These are phyloP conservation scores for Brassica carinata DNA, from an alignment of 345 rosid species.

Conservation along the genomic window DNA sequence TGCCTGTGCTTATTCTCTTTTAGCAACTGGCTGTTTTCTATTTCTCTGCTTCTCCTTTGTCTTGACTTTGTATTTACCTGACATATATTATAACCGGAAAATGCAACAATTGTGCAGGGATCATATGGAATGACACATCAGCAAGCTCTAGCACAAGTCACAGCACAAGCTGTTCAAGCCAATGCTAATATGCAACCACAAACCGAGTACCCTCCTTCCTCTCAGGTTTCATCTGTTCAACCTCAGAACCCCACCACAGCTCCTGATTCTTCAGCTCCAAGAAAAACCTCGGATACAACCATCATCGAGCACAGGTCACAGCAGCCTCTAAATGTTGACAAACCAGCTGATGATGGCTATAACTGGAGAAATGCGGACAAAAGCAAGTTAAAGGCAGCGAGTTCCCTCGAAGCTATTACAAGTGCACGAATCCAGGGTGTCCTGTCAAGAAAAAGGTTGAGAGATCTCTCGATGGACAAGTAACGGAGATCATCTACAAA, in stretches of 20 bases:
- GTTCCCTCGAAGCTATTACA: constrained; percentile 87
- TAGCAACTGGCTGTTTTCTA: background rate
- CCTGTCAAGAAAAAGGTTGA: constrained; percentile 93
- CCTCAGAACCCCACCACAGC: constrained; percentile 27
- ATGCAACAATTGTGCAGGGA: constrained; percentile 49
- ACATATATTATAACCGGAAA: background rate
- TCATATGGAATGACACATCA: constrained; percentile 82
- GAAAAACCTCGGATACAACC: constrained; percentile 43
- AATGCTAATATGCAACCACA: constrained; percentile 48
- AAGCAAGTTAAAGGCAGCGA: constrained; percentile 92
- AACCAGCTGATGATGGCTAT: constrained; percentile 74
- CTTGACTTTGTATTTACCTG: background rate
- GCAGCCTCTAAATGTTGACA: constrained; percentile 51
- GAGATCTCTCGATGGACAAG: constrained; percentile 76
- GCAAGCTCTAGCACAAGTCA: constrained; percentile 83
- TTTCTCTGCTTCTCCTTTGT: background rate
- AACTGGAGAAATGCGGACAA: constrained; percentile 96
- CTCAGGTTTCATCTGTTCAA: constrained; percentile 38
- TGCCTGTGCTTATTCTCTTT: constrained; percentile 12
- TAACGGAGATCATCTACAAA: constrained; percentile 83
- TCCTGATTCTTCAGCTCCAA: constrained; percentile 37
- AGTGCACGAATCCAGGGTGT: constrained; percentile 70
- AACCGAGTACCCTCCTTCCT: constrained; percentile 42
- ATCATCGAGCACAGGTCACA: constrained; percentile 52
- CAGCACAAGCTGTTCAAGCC: constrained; percentile 69